These are phyloP conservation scores for Rhododendron simsii DNA, from an alignment of 148 eudicot genomes.

Conservation along the genomic window DNA sequence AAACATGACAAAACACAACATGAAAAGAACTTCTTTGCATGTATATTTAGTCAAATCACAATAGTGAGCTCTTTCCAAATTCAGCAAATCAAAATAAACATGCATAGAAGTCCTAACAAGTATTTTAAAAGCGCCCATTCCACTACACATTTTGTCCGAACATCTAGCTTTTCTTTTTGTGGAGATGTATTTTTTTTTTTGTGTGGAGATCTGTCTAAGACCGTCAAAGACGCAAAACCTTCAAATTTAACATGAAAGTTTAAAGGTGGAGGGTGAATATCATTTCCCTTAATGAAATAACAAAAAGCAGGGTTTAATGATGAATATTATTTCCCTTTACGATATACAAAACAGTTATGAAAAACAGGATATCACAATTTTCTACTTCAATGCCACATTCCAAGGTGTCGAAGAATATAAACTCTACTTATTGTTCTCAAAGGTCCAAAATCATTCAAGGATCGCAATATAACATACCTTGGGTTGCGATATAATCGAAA, in stretches of 20 bases:
- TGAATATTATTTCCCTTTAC: not conserved
- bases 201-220: not conserved
- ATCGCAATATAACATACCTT: conserved; percentile 41
- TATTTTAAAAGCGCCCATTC: not conserved
- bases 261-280: not conserved
- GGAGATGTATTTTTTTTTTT: not conserved
- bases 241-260: not conserved
- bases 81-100: not conserved
- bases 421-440: not conserved
- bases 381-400: not conserved
- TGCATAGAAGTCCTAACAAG: not conserved
- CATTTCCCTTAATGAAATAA: not conserved
- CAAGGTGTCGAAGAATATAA: not conserved
- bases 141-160: not conserved
- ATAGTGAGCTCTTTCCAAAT: not conserved
- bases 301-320: not conserved
- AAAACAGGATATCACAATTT: not conserved
- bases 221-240: not conserved
- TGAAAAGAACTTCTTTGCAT: not conserved
- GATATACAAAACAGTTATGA: not conserved
- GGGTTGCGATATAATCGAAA: conserved; percentile 80
- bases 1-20: not conserved
- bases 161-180: not conserved
- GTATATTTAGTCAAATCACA: not conserved
- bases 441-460: not conserved